phyloP scores from a whole-genome alignment of 139 green algal species.

The Ettlia oleoabundans region DNA sequence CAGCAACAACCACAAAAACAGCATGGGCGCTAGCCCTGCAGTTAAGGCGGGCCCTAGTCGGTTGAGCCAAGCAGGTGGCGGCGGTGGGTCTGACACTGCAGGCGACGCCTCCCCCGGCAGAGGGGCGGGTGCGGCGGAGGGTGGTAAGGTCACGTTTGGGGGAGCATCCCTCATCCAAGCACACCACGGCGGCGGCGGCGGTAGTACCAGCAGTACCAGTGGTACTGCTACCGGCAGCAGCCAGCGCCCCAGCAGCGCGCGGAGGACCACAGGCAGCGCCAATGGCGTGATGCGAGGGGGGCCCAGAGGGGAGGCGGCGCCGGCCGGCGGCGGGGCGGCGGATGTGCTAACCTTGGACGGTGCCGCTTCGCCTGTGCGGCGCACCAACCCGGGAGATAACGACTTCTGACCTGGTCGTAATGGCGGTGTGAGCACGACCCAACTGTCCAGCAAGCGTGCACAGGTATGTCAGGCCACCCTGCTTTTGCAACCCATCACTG shows the following conservation, averaged over 20 bases:
- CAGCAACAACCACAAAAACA: background rate
- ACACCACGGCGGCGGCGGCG: background rate
- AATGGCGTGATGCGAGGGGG: constrained; percentile 18
- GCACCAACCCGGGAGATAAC: background rate
- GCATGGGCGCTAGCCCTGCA: background rate
- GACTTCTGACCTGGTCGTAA: constrained; percentile 14
- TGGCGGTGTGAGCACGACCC: too few species aligned
- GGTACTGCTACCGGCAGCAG: background rate
- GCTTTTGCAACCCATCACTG: background rate
- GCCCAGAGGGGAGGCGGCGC: background rate
- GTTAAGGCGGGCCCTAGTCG: background rate
- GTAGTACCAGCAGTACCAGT: too few species aligned
- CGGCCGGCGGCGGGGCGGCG: background rate
- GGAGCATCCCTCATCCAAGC: background rate
- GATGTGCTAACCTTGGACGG: background rate
- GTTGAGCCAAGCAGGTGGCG: background rate
- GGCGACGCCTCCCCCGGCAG: background rate
- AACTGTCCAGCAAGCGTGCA: background rate
- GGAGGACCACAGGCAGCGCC: constrained; percentile 18
- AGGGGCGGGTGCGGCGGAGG: background rate
- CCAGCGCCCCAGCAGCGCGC: background rate
- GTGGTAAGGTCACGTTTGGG: background rate
- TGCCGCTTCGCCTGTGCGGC: background rate
- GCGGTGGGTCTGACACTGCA: too few species aligned
- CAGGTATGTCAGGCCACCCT: background rate